Percentiles rank a stretch among this genome's conserved stretches.
Conservation (phyloP, 108 stramenopile species). For the Chaetoceros tenuissimus region DNA sequence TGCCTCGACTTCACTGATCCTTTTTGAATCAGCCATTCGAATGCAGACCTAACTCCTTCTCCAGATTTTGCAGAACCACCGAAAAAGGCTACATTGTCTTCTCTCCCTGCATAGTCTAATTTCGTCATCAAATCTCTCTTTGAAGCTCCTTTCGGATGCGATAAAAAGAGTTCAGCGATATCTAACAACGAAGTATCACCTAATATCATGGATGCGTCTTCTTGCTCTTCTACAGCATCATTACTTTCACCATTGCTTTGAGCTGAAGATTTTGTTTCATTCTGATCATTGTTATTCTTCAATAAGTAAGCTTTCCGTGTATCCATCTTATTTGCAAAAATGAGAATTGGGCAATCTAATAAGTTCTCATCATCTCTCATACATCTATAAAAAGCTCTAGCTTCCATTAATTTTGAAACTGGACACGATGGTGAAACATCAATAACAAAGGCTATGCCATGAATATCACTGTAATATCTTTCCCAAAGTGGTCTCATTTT, state of each 20-base stretch:
- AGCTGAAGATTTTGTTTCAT: too few species aligned
- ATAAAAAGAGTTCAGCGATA: conserved; percentile 16
- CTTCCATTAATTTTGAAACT: neutral
- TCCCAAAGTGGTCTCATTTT: conserved; percentile 72
- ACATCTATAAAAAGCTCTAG: neutral
- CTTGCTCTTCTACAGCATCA: conserved; percentile 25
- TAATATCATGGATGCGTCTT: conserved; percentile 1
- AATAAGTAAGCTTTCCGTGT: conserved; percentile 9
- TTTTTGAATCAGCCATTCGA: conserved; percentile 54
- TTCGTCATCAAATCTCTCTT: neutral
- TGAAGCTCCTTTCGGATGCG: neutral
- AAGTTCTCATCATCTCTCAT: neutral
- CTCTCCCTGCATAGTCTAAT: neutral
- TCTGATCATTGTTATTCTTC: neutral
- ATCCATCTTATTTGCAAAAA: conserved; percentile 32
- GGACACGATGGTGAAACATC: conserved; percentile 10
- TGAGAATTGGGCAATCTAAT: conserved; percentile 10
- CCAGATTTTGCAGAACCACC: conserved; percentile 72
- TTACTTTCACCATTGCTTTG: conserved; percentile 8
- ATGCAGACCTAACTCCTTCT: conserved; percentile 58
- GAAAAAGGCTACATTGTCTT: conserved; percentile 15
- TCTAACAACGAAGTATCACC: conserved; percentile 4
- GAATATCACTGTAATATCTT: conserved; percentile 69
- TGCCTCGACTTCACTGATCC: neutral
- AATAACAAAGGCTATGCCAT: conserved; percentile 70